Conservation (phyloP, 1,284 basidiomycete species). For the Apiotrichum brassicae region DNA sequence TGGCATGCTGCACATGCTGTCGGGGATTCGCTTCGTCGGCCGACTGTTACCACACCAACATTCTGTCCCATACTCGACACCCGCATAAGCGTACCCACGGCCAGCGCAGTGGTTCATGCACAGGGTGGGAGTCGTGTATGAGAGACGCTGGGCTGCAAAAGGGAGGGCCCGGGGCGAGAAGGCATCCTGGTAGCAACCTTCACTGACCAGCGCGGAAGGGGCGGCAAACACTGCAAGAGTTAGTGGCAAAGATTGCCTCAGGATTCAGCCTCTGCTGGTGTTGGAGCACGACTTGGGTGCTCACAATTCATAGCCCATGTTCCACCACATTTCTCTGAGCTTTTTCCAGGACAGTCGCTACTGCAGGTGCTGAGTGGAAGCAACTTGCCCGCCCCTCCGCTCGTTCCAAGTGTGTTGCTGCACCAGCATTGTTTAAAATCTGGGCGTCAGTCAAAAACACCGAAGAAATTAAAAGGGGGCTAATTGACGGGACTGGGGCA, state of each 20-base stretch:
- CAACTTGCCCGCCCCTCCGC: background rate
- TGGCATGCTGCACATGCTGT: conserved; percentile 7
- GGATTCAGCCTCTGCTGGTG: conserved; percentile 20
- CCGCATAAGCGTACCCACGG: conserved; percentile 19
- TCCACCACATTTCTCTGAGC: background rate
- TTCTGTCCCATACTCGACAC: conserved; percentile 21
- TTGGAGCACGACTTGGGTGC: conserved; percentile 14
- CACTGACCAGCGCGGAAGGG: background rate
- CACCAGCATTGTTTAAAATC: conserved; percentile 11
- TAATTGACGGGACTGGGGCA: no score
- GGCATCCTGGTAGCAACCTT: conserved; percentile 4
- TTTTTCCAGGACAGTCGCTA: conserved; percentile 1
- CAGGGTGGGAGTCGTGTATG: conserved; percentile 10
- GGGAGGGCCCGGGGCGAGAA: conserved; percentile 9
- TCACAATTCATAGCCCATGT: conserved; percentile 7
- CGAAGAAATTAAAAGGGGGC: no score
- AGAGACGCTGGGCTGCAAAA: conserved; percentile 4
- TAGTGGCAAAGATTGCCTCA: no score
- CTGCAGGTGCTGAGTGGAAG: background rate
- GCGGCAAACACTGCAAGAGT: conserved; percentile 27
- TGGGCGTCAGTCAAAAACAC: no score
- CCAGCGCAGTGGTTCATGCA: conserved; percentile 19
- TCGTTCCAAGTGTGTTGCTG: conserved; percentile 3
- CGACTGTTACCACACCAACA: conserved; percentile 17
- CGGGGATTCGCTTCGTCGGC: background rate